phyloP scores from a whole-genome alignment of 225 moss, liverwort and hornwort genomes.

The Thuidium tamariscinum region DNA sequence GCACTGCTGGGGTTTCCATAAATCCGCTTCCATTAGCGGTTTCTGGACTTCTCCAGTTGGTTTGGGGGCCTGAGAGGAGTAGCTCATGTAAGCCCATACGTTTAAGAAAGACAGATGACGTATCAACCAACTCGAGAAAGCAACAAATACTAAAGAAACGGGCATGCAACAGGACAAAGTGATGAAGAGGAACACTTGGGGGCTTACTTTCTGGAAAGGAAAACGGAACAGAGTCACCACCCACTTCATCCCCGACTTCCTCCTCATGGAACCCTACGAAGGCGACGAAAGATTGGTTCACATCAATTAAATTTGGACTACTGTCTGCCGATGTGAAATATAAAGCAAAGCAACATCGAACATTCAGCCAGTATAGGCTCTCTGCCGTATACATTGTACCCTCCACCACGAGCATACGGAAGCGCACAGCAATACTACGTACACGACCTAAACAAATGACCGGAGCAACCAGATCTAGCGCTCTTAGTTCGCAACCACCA shows the following conservation, averaged over 20 bases:
- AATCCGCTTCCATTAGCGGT: slow-evolving; percentile 17
- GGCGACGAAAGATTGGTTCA: background rate
- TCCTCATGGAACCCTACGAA: background rate
- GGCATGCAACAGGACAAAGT: background rate
- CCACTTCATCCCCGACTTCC: background rate
- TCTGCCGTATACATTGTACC: background rate
- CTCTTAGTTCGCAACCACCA: background rate
- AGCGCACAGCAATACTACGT: background rate
- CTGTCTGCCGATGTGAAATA: background rate
- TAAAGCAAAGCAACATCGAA: background rate
- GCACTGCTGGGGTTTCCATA: slow-evolving; percentile 17
- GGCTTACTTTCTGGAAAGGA: slow-evolving; percentile 16
- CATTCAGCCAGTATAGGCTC: background rate
- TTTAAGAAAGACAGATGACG: background rate
- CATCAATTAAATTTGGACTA: background rate
- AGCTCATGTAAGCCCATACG: background rate
- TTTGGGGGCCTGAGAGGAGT: slow-evolving; percentile 36
- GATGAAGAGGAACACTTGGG: background rate
- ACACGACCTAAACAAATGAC: background rate
- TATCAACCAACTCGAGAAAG: background rate
- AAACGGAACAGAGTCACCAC: slow-evolving; percentile 6
- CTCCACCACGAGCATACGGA: background rate
- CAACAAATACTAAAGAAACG: background rate
- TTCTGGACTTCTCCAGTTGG: slow-evolving; percentile 64
- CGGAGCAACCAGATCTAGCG: background rate